phyloP scores from a whole-genome alignment of 2,329 filamentous ascomycete species.

The Penicillium sp. region DNA sequence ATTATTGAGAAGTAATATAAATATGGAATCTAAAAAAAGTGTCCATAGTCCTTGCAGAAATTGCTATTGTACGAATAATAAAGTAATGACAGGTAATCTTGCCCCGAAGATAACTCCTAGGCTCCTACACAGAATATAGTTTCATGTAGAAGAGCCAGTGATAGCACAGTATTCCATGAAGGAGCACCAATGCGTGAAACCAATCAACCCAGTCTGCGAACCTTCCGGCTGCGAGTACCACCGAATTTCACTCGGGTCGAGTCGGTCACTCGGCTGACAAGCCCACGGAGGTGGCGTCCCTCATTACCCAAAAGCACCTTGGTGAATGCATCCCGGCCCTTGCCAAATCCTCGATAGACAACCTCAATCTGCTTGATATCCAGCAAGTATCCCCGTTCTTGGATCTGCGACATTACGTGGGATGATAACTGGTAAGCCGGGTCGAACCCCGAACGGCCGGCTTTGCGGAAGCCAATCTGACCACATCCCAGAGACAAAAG shows the following conservation, averaged over 20 bases:
- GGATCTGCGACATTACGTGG: constrained; percentile 78
- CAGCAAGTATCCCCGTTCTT: constrained; percentile 73
- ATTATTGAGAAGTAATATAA: no score
- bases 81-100: constrained; percentile 12
- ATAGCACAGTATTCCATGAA: not conserved
- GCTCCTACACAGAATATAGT: no score
- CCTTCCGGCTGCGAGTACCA: constrained; percentile 80
- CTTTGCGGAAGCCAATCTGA: constrained; percentile 88
- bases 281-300: constrained; percentile 68
- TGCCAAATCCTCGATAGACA: constrained; percentile 78
- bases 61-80: constrained; percentile 25
- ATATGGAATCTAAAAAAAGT: no score
- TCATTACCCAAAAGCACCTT: constrained; percentile 88
- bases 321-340: constrained; percentile 79
- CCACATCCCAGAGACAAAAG: constrained; percentile 78
- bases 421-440: constrained; percentile 85
- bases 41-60: no score
- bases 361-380: constrained; percentile 77
- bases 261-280: constrained; percentile 79
- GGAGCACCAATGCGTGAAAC: not conserved
- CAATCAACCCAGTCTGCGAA: constrained; percentile 69
- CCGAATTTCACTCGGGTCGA: constrained; percentile 91
- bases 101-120: no score
- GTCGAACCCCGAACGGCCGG: constrained; percentile 77
- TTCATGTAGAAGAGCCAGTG: no score